Percentiles rank a stretch among this genome's conserved stretches.
Evolutionary conservation across 768 basidiomycete species (phyloP).

Genomic region (Tylopilus subfusipes): DNA sequence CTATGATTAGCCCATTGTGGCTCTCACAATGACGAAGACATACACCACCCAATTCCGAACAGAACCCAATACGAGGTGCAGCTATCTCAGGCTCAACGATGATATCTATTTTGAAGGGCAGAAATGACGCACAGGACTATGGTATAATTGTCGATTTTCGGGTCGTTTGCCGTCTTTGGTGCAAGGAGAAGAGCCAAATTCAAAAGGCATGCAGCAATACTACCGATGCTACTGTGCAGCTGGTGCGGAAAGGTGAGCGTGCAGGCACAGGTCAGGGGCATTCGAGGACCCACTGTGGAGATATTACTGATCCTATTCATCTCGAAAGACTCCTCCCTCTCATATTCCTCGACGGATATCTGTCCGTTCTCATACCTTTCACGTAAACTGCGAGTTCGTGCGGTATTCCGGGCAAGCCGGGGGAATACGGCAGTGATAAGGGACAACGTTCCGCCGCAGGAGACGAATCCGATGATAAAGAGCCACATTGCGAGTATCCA

Average conservation of each 20-base stretch:
- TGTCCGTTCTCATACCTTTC: slow-evolving; percentile 58
- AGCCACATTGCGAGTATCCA: slow-evolving; percentile 79
- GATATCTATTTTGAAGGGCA: background rate
- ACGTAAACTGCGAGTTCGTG: slow-evolving; percentile 51
- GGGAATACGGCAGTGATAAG: slow-evolving; percentile 81
- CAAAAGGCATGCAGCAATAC: slow-evolving; percentile 58
- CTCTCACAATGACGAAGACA: slow-evolving; percentile 20
- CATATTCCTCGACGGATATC: slow-evolving; percentile 59
- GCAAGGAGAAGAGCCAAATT: slow-evolving; percentile 73
- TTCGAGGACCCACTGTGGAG: slow-evolving; percentile 53
- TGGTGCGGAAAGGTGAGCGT: slow-evolving; percentile 21
- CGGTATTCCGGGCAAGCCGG: slow-evolving; percentile 74
- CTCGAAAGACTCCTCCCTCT: slow-evolving; percentile 74
- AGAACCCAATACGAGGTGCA: slow-evolving; percentile 76
- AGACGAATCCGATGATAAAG: slow-evolving; percentile 76
- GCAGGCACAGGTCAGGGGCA: background rate
- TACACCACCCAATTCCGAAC: slow-evolving; percentile 86
- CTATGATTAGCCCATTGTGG: background rate
- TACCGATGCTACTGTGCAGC: slow-evolving; percentile 78
- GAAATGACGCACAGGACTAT: slow-evolving; percentile 57
- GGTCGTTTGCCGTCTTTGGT: slow-evolving; percentile 37
- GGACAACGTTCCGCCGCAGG: slow-evolving; percentile 76
- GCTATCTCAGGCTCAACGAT: slow-evolving; percentile 30
- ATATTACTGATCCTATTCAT: slow-evolving; percentile 86
- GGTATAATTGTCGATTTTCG: slow-evolving; percentile 71